Evolutionary conservation across 2,329 filamentous ascomycete species (phyloP).

Genomic region (Colletotrichum acutatum): DNA sequence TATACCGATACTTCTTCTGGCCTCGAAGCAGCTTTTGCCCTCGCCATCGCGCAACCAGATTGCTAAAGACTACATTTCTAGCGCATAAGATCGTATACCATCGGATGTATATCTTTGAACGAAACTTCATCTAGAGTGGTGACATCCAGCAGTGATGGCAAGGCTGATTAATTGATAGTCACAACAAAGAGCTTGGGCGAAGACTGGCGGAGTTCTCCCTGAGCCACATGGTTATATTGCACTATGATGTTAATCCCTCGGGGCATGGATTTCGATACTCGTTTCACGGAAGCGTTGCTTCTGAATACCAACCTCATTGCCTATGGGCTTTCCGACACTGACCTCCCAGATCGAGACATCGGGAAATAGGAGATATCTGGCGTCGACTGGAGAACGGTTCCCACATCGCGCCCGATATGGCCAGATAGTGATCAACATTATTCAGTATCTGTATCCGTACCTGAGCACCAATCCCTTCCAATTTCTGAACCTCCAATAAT

Average conservation of each 20-base stretch:
- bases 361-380: not conserved
- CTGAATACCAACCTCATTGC: not conserved
- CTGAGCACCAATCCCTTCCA: not conserved
- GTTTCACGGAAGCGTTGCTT: not conserved
- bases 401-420: not conserved
- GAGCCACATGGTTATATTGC: not conserved
- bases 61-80: not conserved
- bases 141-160: not conserved
- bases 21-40: not conserved
- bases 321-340: not conserved
- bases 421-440: not conserved
- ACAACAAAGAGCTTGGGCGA: not conserved
- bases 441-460: not conserved
- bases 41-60: not conserved
- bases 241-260: not conserved
- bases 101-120: not conserved
- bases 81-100: not conserved
- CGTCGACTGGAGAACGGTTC: not conserved
- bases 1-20: not conserved
- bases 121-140: too few species aligned
- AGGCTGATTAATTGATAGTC: not conserved
- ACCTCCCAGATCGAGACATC: not conserved
- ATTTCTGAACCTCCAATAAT: not conserved
- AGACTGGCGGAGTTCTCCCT: not conserved
- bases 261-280: not conserved